phyloP scores from a whole-genome alignment of 768 basidiomycete species.

The Suillus brevipes region DNA sequence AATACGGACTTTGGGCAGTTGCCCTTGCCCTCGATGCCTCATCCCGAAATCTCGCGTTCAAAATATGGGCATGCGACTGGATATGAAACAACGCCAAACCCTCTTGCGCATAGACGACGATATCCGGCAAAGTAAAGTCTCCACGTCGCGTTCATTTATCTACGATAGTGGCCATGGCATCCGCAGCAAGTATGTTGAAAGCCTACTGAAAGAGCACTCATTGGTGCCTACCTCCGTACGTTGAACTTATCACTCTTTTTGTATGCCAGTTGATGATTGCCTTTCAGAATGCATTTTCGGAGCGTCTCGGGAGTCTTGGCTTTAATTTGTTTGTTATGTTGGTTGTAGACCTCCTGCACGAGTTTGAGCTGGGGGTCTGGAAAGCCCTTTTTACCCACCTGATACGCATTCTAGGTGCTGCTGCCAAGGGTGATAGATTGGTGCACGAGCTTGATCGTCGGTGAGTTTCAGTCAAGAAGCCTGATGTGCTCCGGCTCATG shows the following conservation, averaged over 20 bases:
- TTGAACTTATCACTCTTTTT: too few species aligned
- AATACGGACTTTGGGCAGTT: conserved; percentile 22
- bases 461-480: conserved; percentile 9
- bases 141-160: conserved; percentile 9
- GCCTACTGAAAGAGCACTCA: conserved; percentile 15
- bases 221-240: conserved; percentile 18
- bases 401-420: conserved; percentile 22
- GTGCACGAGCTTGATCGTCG: conserved; percentile 16
- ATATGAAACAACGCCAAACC: conserved; percentile 6
- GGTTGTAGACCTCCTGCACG: conserved; percentile 31
- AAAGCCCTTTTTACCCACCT: conserved; percentile 30
- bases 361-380: conserved; percentile 34
- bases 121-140: not conserved
- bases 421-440: not conserved
- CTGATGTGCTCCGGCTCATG: too few species aligned
- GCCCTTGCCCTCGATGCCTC: conserved; percentile 31
- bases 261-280: too few species aligned
- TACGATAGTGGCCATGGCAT: conserved; percentile 16
- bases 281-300: conserved; percentile 33
- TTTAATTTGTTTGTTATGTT: conserved; percentile 27
- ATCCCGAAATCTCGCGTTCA: conserved; percentile 16
- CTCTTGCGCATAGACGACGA: conserved; percentile 13
- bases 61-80: conserved; percentile 8
- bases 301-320: conserved; percentile 7
- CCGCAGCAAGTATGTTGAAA: conserved; percentile 11